Conservation (phyloP, 768 basidiomycete genomes). For the Mycena vitilis region DNA sequence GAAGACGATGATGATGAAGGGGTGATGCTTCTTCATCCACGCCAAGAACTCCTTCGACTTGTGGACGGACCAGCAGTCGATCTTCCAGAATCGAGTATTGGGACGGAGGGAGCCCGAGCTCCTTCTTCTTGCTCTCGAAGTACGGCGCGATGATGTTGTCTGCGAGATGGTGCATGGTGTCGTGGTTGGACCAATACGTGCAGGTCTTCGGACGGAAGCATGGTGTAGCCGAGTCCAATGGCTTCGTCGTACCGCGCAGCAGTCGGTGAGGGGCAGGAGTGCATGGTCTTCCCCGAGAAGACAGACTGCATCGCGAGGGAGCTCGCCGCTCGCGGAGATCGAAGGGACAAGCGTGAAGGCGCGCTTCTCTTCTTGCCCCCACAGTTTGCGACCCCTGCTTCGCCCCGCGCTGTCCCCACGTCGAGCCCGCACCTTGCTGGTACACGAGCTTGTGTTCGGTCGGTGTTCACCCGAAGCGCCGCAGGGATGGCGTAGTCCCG, state of each 20-base stretch:
- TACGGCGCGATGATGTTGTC: slow-evolving; percentile 40
- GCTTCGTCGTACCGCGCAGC: not conserved
- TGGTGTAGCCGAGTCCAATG: not conserved
- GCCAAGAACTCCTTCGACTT: slow-evolving; percentile 40
- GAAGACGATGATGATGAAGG: slow-evolving; percentile 38
- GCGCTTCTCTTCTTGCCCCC: slow-evolving; percentile 53
- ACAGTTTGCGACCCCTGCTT: slow-evolving; percentile 40
- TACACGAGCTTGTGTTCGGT: slow-evolving; percentile 51
- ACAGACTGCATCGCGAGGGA: not conserved
- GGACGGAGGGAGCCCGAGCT: not conserved
- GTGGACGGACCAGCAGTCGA: slow-evolving; percentile 46
- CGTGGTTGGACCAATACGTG: slow-evolving; percentile 29
- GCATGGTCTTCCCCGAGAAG: not conserved
- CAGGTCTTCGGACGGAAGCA: not conserved
- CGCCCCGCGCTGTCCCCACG: slow-evolving; percentile 43
- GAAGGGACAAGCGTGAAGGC: slow-evolving; percentile 53
- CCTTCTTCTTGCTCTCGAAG: not conserved
- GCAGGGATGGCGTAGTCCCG: slow-evolving; percentile 41
- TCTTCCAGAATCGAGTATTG: slow-evolving; percentile 32
- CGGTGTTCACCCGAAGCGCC: slow-evolving; percentile 16
- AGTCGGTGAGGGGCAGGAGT: not conserved
- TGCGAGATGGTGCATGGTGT: slow-evolving; percentile 35
- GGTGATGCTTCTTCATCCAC: slow-evolving; percentile 43
- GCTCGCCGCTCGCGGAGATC: not conserved
- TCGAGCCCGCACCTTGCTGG: slow-evolving; percentile 40